phyloP scores from a whole-genome alignment of 768 basidiomycete genomes.

The Suillus subaureus region DNA sequence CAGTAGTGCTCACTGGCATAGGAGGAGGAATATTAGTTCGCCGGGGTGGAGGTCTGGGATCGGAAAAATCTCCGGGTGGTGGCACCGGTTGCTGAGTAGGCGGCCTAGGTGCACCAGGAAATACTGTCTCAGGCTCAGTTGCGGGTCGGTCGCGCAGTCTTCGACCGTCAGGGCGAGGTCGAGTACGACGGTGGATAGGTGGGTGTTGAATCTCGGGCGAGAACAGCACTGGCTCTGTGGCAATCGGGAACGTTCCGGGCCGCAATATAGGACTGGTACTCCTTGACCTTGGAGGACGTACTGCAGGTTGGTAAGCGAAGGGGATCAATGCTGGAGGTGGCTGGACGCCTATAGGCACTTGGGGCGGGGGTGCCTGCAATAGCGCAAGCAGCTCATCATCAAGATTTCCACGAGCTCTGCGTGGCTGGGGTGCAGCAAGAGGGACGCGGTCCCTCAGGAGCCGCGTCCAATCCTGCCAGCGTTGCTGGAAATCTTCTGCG shows the following conservation, averaged over 20 bases:
- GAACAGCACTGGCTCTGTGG: conserved; percentile 20
- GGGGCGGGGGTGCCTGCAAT: conserved; percentile 46
- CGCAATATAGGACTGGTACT: conserved; percentile 42
- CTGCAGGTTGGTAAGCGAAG: conserved; percentile 55
- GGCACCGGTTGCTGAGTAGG: neutral
- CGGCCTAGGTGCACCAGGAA: neutral
- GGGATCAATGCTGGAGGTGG: conserved; percentile 56
- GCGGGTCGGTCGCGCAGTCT: neutral
- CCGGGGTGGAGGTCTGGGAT: conserved; percentile 2
- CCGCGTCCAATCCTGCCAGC: conserved; percentile 21
- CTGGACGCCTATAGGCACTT: conserved; percentile 42
- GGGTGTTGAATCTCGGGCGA: conserved; percentile 22
- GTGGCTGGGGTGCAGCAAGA: conserved; percentile 47
- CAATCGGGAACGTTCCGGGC: conserved; percentile 31
- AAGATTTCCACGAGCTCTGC: conserved; percentile 50
- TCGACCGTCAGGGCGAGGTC: neutral
- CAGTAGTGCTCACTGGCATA: conserved; percentile 18
- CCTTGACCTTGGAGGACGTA: conserved; percentile 40
- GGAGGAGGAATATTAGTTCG: conserved; percentile 27
- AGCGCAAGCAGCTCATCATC: conserved; percentile 64
- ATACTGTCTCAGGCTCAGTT: neutral
- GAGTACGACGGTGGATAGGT: neutral
- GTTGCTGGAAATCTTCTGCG: conserved; percentile 7
- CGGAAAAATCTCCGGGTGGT: conserved; percentile 13
- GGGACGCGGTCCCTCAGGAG: conserved; percentile 33